These are phyloP conservation scores for Ceratocystiopsis sp. DNA, from an alignment of 2,329 filamentous ascomycete species.

Conservation along the genomic window DNA sequence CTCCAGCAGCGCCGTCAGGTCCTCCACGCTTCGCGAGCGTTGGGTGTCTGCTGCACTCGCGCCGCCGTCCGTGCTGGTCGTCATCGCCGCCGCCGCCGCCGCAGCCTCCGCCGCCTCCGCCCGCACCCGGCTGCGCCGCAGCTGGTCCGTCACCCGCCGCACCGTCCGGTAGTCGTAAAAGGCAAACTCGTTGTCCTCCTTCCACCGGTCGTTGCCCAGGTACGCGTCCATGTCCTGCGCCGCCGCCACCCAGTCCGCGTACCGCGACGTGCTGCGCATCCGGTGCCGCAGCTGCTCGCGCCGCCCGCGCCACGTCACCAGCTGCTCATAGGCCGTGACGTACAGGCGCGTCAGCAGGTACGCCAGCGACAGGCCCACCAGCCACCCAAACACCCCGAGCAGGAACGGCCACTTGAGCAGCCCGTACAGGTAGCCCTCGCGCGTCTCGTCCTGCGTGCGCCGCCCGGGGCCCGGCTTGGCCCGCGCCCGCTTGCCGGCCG, in stretches of 20 bases:
- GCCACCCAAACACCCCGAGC: constrained; percentile 63
- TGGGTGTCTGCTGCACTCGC: background rate
- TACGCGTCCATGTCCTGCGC: constrained; percentile 67
- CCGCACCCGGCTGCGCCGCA: constrained; percentile 44
- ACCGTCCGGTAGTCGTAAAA: constrained; percentile 86
- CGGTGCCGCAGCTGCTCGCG: constrained; percentile 53
- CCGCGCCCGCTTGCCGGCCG: constrained; percentile 12
- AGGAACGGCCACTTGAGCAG: constrained; percentile 87
- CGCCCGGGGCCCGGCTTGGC: constrained; percentile 22
- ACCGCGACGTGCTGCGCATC: constrained; percentile 55
- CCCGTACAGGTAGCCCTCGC: constrained; percentile 81
- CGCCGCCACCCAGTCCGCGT: constrained; percentile 66
- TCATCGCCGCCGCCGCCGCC: constrained; percentile 11
- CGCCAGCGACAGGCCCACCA: constrained; percentile 50
- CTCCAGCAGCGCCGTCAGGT: constrained; percentile 62
- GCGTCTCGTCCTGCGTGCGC: constrained; percentile 72
- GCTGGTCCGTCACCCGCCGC: constrained; percentile 56
- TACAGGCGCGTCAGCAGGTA: constrained; percentile 78
- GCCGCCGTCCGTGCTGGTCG: too few species aligned
- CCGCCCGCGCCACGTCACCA: constrained; percentile 72
- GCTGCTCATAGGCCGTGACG: constrained; percentile 84
- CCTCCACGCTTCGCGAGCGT: constrained; percentile 20
- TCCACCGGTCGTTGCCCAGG: constrained; percentile 67
- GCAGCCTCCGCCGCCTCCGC: constrained; percentile 33
- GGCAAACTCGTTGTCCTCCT: constrained; percentile 57